Evolutionary conservation across 1,284 basidiomycete genomes (phyloP), one percentile per base, ranked within the genome.

Genomic region (Trametes polyzona): DNA sequence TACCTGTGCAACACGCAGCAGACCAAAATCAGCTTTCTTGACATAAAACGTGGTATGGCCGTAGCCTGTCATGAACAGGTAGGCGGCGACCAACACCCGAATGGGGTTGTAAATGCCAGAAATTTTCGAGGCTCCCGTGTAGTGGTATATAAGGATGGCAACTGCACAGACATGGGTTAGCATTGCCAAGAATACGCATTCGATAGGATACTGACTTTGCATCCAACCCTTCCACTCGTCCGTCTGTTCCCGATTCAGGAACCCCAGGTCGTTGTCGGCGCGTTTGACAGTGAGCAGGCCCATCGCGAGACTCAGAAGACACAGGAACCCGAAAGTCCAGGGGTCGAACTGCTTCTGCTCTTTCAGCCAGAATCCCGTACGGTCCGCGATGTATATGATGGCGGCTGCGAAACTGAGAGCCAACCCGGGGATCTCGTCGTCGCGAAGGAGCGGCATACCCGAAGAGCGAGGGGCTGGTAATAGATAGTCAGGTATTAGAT

Each of bases 201-300:
- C 23, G 5, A 36, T 21, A 23, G 19, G 10, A 19, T 1, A 76
- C 87, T 57, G 69, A 93, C 92, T 81, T 76, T 96, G 93, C 93
- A 96, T 96, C 93, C 93, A 96, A 1, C 93, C 93, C 72, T 96
- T 96, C 92, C 92, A 95, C 73, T 96, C 93, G 66, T 96, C 93
- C 0, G 93, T 95, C 72, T 96, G 92, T 50, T 95, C 92, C 50
- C 93, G 81, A 67, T 94, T 95, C 64, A 96, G 75, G 73, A 95
- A 92, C 0, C 94, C 93, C 46, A 90, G 74, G 69, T 96, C 93
- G 65, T 90, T 92, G 64, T 91, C 89, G 23, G 78, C 81, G 21
- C 82, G 83, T 68, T 85, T 87, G 57, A 91, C 74, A 0, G 88
- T 92, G 8, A 72, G 73, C 35, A 93, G 67, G 7, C 93, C 93